Evolutionary conservation across 2,329 filamentous ascomycete genomes (phyloP).

Genomic region (Xylaria sp.): DNA sequence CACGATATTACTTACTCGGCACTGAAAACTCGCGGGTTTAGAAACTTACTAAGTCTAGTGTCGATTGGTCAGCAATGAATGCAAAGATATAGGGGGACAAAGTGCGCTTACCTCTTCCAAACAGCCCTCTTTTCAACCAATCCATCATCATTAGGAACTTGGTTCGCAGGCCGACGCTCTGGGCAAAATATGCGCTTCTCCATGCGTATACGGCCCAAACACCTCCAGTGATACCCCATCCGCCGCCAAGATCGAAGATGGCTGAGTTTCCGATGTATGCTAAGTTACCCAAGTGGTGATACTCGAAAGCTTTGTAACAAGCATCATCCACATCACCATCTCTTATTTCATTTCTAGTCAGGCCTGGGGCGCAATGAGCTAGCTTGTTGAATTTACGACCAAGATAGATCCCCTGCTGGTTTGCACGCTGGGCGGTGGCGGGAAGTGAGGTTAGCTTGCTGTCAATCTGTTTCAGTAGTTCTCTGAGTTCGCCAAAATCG

Average conservation of each 20-base stretch:
- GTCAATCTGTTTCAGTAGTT: constrained; percentile 92
- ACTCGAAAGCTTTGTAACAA: constrained; percentile 94
- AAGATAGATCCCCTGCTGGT: constrained; percentile 95
- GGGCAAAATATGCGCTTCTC: constrained; percentile 96
- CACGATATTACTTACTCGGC: background rate
- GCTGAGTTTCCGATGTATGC: constrained; percentile 98
- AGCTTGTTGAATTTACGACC: constrained; percentile 95
- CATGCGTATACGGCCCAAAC: constrained; percentile 95
- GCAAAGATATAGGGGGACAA: background rate
- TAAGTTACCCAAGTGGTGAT: constrained; percentile 88
- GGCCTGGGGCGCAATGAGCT: constrained; percentile 78
- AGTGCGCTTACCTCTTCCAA: constrained; percentile 83
- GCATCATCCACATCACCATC: constrained; percentile 93
- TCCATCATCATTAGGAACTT: constrained; percentile 94
- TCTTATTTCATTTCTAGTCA: constrained; percentile 81
- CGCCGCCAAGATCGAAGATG: constrained; percentile 87
- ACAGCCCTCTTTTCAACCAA: constrained; percentile 95
- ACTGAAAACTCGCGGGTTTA: constrained; percentile 25
- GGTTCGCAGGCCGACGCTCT: constrained; percentile 94
- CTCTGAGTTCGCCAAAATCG: constrained; percentile 90
- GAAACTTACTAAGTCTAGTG: constrained; percentile 48
- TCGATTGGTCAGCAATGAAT: constrained; percentile 24
- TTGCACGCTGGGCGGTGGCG: constrained; percentile 93
- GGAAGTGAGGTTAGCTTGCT: constrained; percentile 93
- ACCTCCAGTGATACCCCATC: constrained; percentile 82